phyloP scores from a whole-genome alignment of 495 filamentous ascomycete genomes.

The Copromyces sp. region DNA sequence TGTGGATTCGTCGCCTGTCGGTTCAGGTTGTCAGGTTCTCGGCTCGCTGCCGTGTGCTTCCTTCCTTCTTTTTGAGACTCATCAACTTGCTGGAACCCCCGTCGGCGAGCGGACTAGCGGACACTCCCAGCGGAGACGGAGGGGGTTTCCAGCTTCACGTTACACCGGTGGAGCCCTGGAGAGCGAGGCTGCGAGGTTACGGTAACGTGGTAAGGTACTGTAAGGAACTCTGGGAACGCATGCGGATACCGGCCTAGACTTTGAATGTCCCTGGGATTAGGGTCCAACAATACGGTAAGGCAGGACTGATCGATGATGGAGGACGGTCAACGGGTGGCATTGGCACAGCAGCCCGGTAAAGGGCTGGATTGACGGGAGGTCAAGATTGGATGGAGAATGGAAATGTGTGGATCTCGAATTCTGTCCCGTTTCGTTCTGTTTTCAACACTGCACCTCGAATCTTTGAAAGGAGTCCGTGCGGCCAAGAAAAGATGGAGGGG shows the following conservation, averaged over 20 bases:
- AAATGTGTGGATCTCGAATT: conserved; percentile 23
- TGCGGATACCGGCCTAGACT: neutral
- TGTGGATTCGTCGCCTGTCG: neutral
- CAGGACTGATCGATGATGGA: no score
- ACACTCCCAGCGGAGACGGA: neutral
- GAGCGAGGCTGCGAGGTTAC: neutral
- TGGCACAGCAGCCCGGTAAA: conserved; percentile 1
- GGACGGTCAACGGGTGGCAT: neutral
- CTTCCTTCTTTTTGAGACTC: neutral
- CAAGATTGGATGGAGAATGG: conserved; percentile 22
- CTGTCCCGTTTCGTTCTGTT: neutral
- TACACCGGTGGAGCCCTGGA: neutral
- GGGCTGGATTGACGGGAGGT: conserved; percentile 15
- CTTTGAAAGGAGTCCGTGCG: neutral
- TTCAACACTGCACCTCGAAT: neutral
- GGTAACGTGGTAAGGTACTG: neutral
- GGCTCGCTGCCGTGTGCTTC: neutral
- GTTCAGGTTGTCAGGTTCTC: neutral
- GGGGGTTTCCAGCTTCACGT: neutral
- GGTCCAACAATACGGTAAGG: neutral
- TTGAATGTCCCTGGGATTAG: neutral
- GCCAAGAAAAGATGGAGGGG: neutral
- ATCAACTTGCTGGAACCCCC: neutral
- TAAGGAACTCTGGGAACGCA: neutral
- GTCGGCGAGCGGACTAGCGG: neutral